Conservation (phyloP, 495 filamentous ascomycete species). For the Bathelium albidoporum region DNA sequence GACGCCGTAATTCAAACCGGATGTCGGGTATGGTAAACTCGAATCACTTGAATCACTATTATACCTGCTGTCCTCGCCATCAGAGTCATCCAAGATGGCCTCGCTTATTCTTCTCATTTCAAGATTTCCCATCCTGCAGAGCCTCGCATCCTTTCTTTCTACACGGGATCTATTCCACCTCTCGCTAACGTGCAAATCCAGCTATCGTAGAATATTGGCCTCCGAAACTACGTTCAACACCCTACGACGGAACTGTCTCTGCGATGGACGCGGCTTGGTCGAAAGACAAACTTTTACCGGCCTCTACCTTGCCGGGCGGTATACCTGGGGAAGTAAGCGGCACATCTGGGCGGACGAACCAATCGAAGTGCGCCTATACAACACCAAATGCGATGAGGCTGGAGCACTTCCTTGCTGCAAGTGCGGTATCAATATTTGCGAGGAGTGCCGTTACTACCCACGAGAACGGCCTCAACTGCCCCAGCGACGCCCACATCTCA, state of each 20-base stretch:
- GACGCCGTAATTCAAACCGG: no score
- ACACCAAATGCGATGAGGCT: constrained; percentile 10
- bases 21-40: no score
- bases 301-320: background rate
- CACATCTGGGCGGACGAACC: constrained; percentile 4
- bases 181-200: background rate
- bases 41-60: no score
- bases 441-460: constrained; percentile 10
- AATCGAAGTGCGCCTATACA: constrained; percentile 5
- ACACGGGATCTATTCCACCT: constrained; percentile 5
- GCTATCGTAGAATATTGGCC: background rate
- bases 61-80: no score
- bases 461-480: background rate
- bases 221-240: background rate
- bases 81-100: background rate
- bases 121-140: constrained; percentile 2
- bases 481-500: constrained; percentile 1
- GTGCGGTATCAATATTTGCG: constrained; percentile 10
- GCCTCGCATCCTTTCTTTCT: background rate
- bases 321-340: background rate
- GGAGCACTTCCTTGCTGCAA: constrained; percentile 7
- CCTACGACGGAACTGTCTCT: constrained; percentile 4
- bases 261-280: constrained; percentile 4
- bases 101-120: background rate
- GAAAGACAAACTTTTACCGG: constrained; percentile 4